phyloP scores from a whole-genome alignment of 2,329 filamentous ascomycete genomes.

The Venturia effusa region DNA sequence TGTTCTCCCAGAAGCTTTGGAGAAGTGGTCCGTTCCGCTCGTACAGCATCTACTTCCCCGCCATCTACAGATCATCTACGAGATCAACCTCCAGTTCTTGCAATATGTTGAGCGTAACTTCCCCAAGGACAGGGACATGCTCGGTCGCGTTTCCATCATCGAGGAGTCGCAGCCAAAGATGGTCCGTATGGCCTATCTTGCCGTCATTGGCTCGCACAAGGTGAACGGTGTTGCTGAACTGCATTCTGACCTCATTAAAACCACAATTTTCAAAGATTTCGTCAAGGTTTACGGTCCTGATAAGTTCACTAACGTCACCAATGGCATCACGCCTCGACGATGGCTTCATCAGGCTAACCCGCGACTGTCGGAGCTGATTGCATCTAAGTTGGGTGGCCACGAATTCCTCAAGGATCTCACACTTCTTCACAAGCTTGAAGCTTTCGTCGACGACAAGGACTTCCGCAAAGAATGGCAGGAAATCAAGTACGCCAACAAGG shows the following conservation, averaged over 20 bases:
- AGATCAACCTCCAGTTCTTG: slow-evolving; percentile 92
- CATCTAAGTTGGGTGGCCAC: slow-evolving; percentile 72
- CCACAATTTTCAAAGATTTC: slow-evolving; percentile 99
- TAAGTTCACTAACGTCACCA: slow-evolving; percentile 98
- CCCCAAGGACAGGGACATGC: slow-evolving; percentile 78
- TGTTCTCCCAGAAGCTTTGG: slow-evolving; percentile 87
- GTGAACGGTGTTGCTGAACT: slow-evolving; percentile 97
- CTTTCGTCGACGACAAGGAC: slow-evolving; percentile 70
- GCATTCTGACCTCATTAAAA: slow-evolving; percentile 95
- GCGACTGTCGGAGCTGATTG: slow-evolving; percentile 80
- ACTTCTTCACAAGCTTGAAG: slow-evolving; percentile 72
- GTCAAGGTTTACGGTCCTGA: slow-evolving; percentile 89
- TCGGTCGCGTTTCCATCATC: slow-evolving; percentile 86
- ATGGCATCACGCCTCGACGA: slow-evolving; percentile 88
- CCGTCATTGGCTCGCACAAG: slow-evolving; percentile 96
- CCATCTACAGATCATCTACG: slow-evolving; percentile 94
- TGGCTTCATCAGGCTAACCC: slow-evolving; percentile 99
- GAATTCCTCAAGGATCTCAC: slow-evolving; percentile 88
- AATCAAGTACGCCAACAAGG: slow-evolving; percentile 95
- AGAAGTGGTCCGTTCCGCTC: slow-evolving; percentile 95
- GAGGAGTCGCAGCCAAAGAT: slow-evolving; percentile 96
- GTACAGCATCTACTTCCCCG: slow-evolving; percentile 87
- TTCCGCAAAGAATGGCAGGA: slow-evolving; percentile 94
- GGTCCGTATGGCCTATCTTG: slow-evolving; percentile 93
- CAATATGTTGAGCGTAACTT: slow-evolving; percentile 84